Percentiles rank a stretch among this genome's conserved stretches.
Conservation (phyloP, 139 green algal species). For the Coccomyxa sp. region DNA sequence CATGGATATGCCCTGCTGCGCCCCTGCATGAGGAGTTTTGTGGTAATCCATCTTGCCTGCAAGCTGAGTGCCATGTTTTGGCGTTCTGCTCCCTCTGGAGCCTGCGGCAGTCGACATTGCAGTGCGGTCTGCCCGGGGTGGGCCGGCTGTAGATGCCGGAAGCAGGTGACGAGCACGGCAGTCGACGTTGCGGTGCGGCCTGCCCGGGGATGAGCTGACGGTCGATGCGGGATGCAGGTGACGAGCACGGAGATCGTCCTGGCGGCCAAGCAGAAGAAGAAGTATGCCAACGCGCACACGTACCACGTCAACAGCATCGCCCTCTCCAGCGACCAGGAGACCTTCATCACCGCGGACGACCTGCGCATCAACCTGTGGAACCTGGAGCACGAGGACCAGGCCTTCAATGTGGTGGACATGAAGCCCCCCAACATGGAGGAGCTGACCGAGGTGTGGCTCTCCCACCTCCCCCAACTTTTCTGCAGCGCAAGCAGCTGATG, state of each 20-base stretch:
- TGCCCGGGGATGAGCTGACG: too few relatives aligned
- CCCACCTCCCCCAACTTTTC: background rate
- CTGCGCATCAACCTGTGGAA: conserved; percentile 96
- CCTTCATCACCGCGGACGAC: conserved; percentile 95
- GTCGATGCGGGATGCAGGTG: conserved; percentile 13
- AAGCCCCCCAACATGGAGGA: conserved; percentile 99
- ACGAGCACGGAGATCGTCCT: conserved; percentile 9
- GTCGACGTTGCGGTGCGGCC: too few relatives aligned
- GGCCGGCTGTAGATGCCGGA: too few relatives aligned
- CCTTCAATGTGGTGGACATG: conserved; percentile 99
- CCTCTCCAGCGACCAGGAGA: conserved; percentile 86
- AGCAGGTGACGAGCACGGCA: conserved; percentile 16
- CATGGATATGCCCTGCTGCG: too few relatives aligned
- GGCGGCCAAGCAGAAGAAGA: conserved; percentile 56
- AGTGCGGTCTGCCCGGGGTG: too few relatives aligned
- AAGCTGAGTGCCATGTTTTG: background rate
- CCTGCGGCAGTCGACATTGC: too few relatives aligned
- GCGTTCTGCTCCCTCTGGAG: too few relatives aligned
- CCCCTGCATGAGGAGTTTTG: too few relatives aligned
- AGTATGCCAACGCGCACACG: conserved; percentile 91
- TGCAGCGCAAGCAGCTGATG: background rate
- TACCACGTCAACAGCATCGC: conserved; percentile 99
- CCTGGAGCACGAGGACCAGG: conserved; percentile 83
- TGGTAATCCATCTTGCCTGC: too few relatives aligned
- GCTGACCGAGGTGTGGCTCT: conserved; percentile 82